Base-by-base conservation (phyloP, 129 eudicot genomes). In the Arctium lappa region DNA sequence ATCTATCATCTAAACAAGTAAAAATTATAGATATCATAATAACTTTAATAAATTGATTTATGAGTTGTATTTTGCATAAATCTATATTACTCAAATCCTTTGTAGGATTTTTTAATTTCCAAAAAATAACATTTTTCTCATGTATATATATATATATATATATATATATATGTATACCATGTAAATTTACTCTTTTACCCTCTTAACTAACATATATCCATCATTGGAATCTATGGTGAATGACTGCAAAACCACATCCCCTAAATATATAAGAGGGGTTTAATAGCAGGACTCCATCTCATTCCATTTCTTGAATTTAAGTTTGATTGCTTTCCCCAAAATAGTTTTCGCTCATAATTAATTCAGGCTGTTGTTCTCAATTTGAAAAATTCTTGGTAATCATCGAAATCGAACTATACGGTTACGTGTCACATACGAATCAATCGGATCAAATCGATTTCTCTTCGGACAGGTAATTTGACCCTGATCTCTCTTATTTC, bases 191-290 rank as follows among this genome's bases (percentile, higher is more conserved):
- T 6, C 22, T 65, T 11, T n/a, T 72, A 83, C 79, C 86, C 82
- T 39, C 73, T 15, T 77, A 77, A 83, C 82, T 66, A 82, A 79
- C 82, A 60, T 37, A 72, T 18, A 65, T 78, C 68, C 74, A 79
- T 36, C 74, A 71, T 83, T 50, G 80, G 80, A 79, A 84, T 84
- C 76, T 79, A 84, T 73, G 87, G 80, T 73, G 36, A 53, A 73
- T 31, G 71, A 79, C 80, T 84, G 48, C 83, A 79, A 79, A 79
- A 84, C 87, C 87, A 84, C 84, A 79, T 63, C 80, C 77, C 68
- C 75, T 46, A 79, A 72, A 77, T 39, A 77, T n/a, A 84, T 12
- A 72, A 83, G 38, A 77, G 74, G 74, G 82, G 32, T 79, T 82
- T 82, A 65, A 36, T 72, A 34, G 2, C 48, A 50, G n/a, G 69